Evolutionary conservation across 306 rosid species (phyloP), one percentile per base, ranked within the genome.

Genomic region (Fagus sylvatica): DNA sequence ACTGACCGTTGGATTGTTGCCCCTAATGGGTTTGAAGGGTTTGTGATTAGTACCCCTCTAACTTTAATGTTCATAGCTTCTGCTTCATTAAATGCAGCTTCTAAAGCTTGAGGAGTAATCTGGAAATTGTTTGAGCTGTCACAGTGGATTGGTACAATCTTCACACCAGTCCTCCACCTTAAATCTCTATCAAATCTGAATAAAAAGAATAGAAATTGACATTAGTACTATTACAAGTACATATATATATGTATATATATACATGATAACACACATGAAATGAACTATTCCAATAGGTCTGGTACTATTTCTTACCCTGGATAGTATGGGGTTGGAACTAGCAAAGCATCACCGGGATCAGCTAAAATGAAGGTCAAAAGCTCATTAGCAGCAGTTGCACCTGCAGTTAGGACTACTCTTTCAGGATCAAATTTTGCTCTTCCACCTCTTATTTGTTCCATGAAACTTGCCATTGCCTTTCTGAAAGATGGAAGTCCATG

Each of bases 371-470:
- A 91, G 28, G 98, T 95, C 46, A 95, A 76, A 34, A 95, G 97
- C 53, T 95, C 99, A 72, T 93, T 95, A 39, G 97, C 98, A 0
- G 99, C 99, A 17, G 99, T 95, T 10, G 98, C 99, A 33, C 99
- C 99, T 7, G 99, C 99, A 48, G 99, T 93, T 55, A 95, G 86
- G 55, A 95, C 99, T 0, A 95, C 42, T 79, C 98, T 85, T 19
- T 79, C 66, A 32, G 89, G 88, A 70, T 93, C 91, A 80, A 93
- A 93, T 66, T 84, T 93, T 7, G 86, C 97, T 80, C 86, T 86
- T 1, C 90, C 88, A 13, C 90, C 97, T 87, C 97, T 89, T 7
- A 95, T 84, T 80, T 93, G 73, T 49, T 86, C 91, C 98, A 95
- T 95, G 82, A 95, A 95, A 79, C 91, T 80, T 11, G 96, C 97